These are phyloP conservation scores for Aphanomyces astaci DNA, from an alignment of 352 stramenopile genomes.

Conservation along the genomic window DNA sequence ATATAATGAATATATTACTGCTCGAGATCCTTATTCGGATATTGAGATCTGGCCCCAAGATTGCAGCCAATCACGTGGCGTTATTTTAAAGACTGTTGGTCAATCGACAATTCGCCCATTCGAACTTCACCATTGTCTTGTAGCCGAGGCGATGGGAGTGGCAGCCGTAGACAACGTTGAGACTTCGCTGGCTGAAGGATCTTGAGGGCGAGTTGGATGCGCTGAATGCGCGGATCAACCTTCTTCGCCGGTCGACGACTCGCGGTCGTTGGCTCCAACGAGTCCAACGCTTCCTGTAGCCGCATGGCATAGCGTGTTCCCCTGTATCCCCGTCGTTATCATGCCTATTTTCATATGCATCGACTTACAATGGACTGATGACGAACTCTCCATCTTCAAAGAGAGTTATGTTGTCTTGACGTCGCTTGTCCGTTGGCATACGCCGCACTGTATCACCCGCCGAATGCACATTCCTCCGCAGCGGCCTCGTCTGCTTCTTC, in stretches of 20 bases:
- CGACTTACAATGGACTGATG: neutral
- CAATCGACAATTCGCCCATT: neutral
- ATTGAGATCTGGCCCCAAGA: neutral
- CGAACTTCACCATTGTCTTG: neutral
- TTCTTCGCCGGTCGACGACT: neutral
- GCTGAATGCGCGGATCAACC: neutral
- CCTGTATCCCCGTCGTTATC: neutral
- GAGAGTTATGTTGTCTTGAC: neutral
- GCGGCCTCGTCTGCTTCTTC: neutral
- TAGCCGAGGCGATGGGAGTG: neutral
- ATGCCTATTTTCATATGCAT: neutral
- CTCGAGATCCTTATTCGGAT: neutral
- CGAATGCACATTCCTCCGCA: neutral
- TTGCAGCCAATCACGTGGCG: neutral
- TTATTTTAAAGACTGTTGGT: neutral
- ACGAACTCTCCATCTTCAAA: constrained; percentile 15
- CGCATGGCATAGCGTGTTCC: constrained; percentile 8
- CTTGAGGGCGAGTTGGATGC: neutral
- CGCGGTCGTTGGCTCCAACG: neutral
- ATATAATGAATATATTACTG: too few relatives aligned
- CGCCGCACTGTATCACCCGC: neutral
- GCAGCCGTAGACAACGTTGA: neutral
- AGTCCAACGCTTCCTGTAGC: constrained; percentile 6
- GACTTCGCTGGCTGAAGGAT: neutral
- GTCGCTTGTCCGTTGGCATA: neutral